Percentiles rank a stretch among this genome's conserved stretches.
Evolutionary conservation across 805 yeast genomes (phyloP).

Genomic region (Millerozyma miso): DNA sequence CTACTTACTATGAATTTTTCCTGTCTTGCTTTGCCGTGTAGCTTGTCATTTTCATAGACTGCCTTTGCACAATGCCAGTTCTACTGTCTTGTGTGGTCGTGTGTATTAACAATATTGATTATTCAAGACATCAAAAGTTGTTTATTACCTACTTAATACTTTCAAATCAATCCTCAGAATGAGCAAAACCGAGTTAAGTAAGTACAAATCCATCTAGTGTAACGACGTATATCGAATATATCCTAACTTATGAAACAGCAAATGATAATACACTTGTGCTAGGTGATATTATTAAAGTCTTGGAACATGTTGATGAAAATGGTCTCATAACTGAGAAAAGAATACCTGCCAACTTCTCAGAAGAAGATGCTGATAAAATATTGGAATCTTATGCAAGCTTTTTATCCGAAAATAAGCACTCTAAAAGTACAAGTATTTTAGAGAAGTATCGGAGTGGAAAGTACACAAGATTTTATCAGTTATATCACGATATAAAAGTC

Average conservation of each 20-base stretch:
- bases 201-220: background rate
- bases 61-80: too few relatives aligned
- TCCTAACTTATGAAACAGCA: background rate
- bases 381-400: constrained; percentile 38
- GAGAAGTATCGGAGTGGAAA: constrained; percentile 33
- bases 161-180: background rate
- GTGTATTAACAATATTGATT: too few relatives aligned
- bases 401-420: constrained; percentile 25
- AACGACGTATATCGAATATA: too few relatives aligned
- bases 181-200: background rate
- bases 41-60: too few relatives aligned
- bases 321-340: constrained; percentile 12
- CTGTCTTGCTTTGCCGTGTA: too few relatives aligned
- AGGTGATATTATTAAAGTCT: constrained; percentile 21
- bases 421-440: constrained; percentile 36
- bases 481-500: constrained; percentile 66
- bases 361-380: constrained; percentile 40
- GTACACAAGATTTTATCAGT: constrained; percentile 48
- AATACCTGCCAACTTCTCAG: constrained; percentile 47
- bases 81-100: too few relatives aligned
- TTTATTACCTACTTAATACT: background rate
- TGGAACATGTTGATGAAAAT: constrained; percentile 23
- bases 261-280: constrained; percentile 1
- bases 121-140: background rate
- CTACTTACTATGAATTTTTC: too few relatives aligned